Percentiles rank a stretch among this genome's conserved stretches.
Evolutionary conservation across 306 rosid genomes (phyloP).

Genomic region (Potentilla sterilis): DNA sequence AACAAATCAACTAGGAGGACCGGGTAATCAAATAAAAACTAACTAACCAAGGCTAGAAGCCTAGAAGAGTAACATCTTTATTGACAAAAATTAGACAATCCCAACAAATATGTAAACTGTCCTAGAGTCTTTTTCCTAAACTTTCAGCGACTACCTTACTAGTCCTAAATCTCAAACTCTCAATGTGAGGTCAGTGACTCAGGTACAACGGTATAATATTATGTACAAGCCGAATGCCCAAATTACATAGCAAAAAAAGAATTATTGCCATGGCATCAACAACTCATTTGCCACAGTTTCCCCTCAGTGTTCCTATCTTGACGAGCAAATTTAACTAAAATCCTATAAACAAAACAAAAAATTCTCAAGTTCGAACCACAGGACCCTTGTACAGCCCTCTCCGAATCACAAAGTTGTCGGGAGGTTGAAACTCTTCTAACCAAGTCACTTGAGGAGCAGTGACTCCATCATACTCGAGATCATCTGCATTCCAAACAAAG

Average conservation of each 20-base stretch:
- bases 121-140: constrained; percentile 19
- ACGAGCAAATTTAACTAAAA: constrained; percentile 34
- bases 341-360: constrained; percentile 34
- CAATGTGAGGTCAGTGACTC: constrained; percentile 35
- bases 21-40: not conserved
- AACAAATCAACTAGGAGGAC: not conserved
- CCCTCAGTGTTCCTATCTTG: constrained; percentile 44
- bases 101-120: constrained; percentile 26
- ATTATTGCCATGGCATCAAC: constrained; percentile 52
- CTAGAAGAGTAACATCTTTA: not conserved
- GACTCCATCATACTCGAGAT: constrained; percentile 50
- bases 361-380: constrained; percentile 70
- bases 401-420: constrained; percentile 80
- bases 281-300: constrained; percentile 36
- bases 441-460: constrained; percentile 53
- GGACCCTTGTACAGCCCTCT: constrained; percentile 95
- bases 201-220: constrained; percentile 33
- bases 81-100: constrained; percentile 20
- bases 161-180: not conserved
- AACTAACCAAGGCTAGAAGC: not conserved
- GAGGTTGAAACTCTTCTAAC: constrained; percentile 88
- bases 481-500: constrained; percentile 40
- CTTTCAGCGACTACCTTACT: constrained; percentile 34
- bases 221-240: constrained; percentile 65
- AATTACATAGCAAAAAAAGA: constrained; percentile 33